Percentiles rank a stretch among this genome's conserved stretches.
Conservation (phyloP, 495 filamentous ascomycete species). For the Xylona heveae region DNA sequence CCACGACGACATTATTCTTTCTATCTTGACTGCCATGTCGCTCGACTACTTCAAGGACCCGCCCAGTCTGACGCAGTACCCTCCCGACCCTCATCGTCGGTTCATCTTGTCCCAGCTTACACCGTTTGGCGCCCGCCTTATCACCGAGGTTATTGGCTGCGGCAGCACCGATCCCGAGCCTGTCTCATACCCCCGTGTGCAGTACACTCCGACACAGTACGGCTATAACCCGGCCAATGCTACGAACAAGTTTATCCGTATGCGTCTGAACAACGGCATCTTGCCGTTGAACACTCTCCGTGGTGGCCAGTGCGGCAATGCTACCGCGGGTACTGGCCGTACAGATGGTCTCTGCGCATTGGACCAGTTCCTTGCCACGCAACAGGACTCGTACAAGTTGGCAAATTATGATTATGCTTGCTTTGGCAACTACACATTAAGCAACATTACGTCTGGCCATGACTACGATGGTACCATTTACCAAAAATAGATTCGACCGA, state of each 20-base stretch:
- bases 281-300: conserved; percentile 18
- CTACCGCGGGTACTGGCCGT: no score
- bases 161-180: conserved; percentile 9
- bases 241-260: conserved; percentile 19
- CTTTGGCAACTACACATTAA: conserved; percentile 19
- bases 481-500: no score
- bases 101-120: conserved; percentile 18
- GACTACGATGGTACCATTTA: conserved; percentile 20
- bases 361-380: conserved; percentile 13
- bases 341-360: conserved; percentile 18
- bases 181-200: conserved; percentile 8
- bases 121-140: conserved; percentile 17
- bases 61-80: conserved; percentile 13
- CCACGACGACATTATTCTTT: conserved; percentile 26
- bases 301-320: conserved; percentile 13
- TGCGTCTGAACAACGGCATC: conserved; percentile 20
- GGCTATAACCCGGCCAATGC: conserved; percentile 17
- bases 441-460: conserved; percentile 12
- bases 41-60: conserved; percentile 19
- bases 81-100: conserved; percentile 15
- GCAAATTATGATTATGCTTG: conserved; percentile 18
- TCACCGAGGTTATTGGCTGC: conserved; percentile 21
- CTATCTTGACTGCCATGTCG: conserved; percentile 21
- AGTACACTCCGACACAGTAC: conserved; percentile 17
- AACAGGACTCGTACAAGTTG: conserved; percentile 10